phyloP scores from a whole-genome alignment of 495 filamentous ascomycete genomes.

The Neurospora tetrasperma region DNA sequence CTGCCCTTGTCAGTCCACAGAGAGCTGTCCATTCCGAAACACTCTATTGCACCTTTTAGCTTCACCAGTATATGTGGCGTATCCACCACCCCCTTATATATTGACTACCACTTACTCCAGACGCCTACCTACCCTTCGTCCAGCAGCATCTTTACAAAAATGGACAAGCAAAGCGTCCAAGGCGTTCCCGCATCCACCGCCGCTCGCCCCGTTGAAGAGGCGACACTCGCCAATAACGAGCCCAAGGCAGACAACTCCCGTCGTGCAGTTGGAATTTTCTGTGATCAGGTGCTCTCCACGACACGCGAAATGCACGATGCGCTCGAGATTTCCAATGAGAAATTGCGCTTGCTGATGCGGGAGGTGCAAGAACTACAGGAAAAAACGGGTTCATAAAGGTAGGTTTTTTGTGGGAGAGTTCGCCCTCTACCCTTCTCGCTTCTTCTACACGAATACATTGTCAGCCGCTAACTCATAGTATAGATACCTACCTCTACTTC shows the following conservation, averaged over 20 bases:
- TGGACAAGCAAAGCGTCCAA: background rate
- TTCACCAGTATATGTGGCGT: background rate
- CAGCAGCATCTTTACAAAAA: background rate
- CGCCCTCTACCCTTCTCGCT: background rate
- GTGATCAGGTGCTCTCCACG: background rate
- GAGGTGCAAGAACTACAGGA: background rate
- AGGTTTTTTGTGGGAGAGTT: background rate
- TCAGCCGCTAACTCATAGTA: background rate
- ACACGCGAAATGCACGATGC: background rate
- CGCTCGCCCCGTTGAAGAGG: background rate
- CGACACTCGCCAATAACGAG: background rate
- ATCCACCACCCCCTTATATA: background rate
- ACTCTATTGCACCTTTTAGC: background rate
- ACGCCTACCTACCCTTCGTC: background rate
- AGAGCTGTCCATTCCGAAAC: background rate
- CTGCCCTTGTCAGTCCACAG: background rate
- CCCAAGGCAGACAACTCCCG: background rate
- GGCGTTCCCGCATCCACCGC: background rate
- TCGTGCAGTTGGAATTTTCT: background rate
- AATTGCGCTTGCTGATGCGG: background rate
- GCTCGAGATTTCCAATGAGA: background rate
- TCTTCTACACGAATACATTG: no score
- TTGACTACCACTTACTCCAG: background rate
- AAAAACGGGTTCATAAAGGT: background rate
- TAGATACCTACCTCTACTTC: background rate